A percentile compares a stretch with the other conserved stretches of the same genome.
Conservation (phyloP, 768 basidiomycete species). For the Psilocybe azurescens region DNA sequence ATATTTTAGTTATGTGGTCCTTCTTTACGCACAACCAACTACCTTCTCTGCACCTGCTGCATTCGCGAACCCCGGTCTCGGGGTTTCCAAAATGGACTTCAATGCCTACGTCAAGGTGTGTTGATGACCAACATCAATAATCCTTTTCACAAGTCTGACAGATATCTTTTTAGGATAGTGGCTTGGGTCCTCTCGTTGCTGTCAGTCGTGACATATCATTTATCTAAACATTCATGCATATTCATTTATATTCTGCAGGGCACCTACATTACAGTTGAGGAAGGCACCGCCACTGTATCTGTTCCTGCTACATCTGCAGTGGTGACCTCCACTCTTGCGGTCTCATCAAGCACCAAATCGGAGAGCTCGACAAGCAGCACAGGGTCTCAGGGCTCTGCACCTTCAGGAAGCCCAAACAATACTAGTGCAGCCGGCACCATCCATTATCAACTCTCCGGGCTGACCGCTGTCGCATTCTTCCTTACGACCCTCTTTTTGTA, state of each 20-base stretch:
- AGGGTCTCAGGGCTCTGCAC: background rate
- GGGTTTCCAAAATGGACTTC: slow-evolving; percentile 62
- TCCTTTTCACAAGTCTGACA: background rate
- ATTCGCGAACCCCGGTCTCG: slow-evolving; percentile 52
- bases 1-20: slow-evolving; percentile 63
- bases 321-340: slow-evolving; percentile 58
- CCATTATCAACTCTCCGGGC: slow-evolving; percentile 1
- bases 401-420: background rate
- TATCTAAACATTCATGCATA: too few species aligned
- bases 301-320: slow-evolving; percentile 69
- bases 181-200: slow-evolving; percentile 64
- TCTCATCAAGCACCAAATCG: background rate
- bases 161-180: slow-evolving; percentile 43
- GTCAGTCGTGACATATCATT: slow-evolving; percentile 35
- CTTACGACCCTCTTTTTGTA: background rate
- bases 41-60: slow-evolving; percentile 65
- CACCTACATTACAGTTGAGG: slow-evolving; percentile 77
- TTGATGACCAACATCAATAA: slow-evolving; percentile 28
- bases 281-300: slow-evolving; percentile 60
- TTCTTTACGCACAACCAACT: slow-evolving; percentile 67
- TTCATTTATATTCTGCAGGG: slow-evolving; percentile 40
- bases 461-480: background rate
- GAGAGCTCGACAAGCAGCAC: background rate
- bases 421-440: background rate
- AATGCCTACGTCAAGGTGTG: slow-evolving; percentile 59